phyloP scores from a whole-genome alignment of 2,329 filamentous ascomycete genomes.

The Xylaria sp. region DNA sequence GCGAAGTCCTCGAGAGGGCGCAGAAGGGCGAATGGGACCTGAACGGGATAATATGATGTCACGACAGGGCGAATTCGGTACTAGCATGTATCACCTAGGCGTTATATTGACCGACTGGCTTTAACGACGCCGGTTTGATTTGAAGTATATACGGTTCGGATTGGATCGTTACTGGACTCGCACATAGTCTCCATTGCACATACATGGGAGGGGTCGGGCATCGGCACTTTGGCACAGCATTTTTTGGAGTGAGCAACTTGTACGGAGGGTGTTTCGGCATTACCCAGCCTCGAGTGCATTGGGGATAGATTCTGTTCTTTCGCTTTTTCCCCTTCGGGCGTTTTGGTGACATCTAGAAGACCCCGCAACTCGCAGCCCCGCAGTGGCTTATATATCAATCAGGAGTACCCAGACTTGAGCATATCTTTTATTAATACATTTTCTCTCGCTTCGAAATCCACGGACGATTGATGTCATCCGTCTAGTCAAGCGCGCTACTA shows the following conservation, averaged over 20 bases:
- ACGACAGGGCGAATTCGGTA: constrained; percentile 9
- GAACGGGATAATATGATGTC: constrained; percentile 53
- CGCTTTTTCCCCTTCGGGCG: constrained; percentile 23
- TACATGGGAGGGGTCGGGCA: constrained; percentile 24
- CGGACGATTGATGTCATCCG: neutral
- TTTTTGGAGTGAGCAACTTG: constrained; percentile 13
- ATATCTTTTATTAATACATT: constrained; percentile 31
- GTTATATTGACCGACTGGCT: constrained; percentile 11
- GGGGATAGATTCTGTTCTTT: neutral
- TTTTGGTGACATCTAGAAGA: constrained; percentile 33
- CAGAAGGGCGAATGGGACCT: constrained; percentile 65
- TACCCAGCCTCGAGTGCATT: constrained; percentile 5
- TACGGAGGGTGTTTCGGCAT: constrained; percentile 10
- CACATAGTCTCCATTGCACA: constrained; percentile 32
- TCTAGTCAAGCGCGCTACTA: neutral
- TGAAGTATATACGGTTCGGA: constrained; percentile 23
- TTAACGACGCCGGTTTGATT: constrained; percentile 25
- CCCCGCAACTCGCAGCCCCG: constrained; percentile 5
- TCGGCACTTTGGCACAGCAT: constrained; percentile 32
- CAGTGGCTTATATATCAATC: constrained; percentile 25
- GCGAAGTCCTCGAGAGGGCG: constrained; percentile 60
- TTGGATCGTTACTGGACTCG: constrained; percentile 32
- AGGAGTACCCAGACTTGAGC: constrained; percentile 24
- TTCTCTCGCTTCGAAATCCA: constrained; percentile 4
- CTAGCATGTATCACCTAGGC: constrained; percentile 13